Base-by-base conservation (phyloP, 345 rosid species). In the Populus deltoides region DNA sequence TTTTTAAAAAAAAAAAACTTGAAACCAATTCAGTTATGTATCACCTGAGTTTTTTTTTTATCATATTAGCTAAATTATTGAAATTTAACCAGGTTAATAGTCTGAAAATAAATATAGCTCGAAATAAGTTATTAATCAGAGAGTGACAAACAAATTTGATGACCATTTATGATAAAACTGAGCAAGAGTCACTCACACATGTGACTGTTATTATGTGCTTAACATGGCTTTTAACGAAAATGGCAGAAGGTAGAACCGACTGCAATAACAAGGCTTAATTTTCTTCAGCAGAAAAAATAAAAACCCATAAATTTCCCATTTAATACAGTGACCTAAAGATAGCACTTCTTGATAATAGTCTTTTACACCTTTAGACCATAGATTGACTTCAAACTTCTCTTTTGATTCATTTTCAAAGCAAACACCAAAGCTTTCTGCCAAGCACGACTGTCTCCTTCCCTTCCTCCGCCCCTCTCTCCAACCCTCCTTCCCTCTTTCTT, bases 241-340 rank as follows among this genome's bases (percentile, higher is more conserved):
- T 16, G 13, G 70, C 35, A 74, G 65, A 39, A 67, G 71, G 49
- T 39, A 2, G 75, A 78, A 73, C 13, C 67, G 76, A 22, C 84
- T 41, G 76, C 82, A 80, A 79, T 80, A 16, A n/a, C n/a, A n/a
- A 51, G 70, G 63, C 70, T 61, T 80, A 76, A 78, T 70, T 74
- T 76, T 66, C 16, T 71, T 73, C 76, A 83, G 47, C 88, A 66
- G 55, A 75, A 49, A 17, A 35, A 78, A 78, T 81, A 45, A 85
- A 82, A 82, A 36, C 63, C 74, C 75, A 73, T 80, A 41, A 80
- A 83, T 74, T 72, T 68, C 63, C 24, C 62, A 68, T 85, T 43
- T 57, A 77, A 79, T 80, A 10, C 78, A 71, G 73, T 76, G 38
- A 78, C 79, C 79, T 57, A 69, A 49, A 65, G n/a, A 20, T 43